Base-by-base conservation (phyloP, 2,329 filamentous ascomycete genomes). In the Fusarium chlamydosporum region DNA sequence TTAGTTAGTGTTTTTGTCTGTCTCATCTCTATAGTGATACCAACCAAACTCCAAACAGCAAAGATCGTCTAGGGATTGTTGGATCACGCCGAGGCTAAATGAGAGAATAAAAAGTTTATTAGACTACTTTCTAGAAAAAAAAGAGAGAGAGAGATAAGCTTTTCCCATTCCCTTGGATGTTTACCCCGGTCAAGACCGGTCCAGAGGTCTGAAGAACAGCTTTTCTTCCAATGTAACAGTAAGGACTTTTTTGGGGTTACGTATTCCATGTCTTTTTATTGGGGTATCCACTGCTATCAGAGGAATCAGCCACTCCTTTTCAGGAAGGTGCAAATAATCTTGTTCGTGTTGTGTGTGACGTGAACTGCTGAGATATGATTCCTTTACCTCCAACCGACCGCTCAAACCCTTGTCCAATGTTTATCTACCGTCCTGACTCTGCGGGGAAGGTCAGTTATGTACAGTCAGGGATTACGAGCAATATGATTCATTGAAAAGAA, bases 361-460 rank as follows among this genome's bases (percentile, higher is more conserved):
- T 26, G 13, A 42, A n/a, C 47, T 47, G 35, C 42, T 40, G 51
- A 56, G 61, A 65, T 65, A 65, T 54, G 40, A 67, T 35, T 33
- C 57, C 46, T 52, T 43, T 6, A 6, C 23, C 23, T 23, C 27
- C 43, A 43, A 13, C 29, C 29, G 8, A 29, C 10, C 29, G 29
- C 29, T 29, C 11, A 26, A 33, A 33, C 43, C 64, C 65, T 56
- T 54, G 67, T 45, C 29, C 15, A 42, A 34, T 65, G 67, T 68
- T 59, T 70, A 69, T 72, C 70, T 71, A 55, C 68, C 54, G 57
- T 56, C 47, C 50, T 31, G 27, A 61, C 38, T 65, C 66, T 71
- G 69, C 69, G 69, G 69, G 68, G 68, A 65, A 68, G 45, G 20
- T 35, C 33, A 42, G 50, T 56, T 50, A 23, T 43, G 34, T 40